Base-by-base conservation (phyloP, 2,329 filamentous ascomycete species). In the Sarocladiaceae sp. region DNA sequence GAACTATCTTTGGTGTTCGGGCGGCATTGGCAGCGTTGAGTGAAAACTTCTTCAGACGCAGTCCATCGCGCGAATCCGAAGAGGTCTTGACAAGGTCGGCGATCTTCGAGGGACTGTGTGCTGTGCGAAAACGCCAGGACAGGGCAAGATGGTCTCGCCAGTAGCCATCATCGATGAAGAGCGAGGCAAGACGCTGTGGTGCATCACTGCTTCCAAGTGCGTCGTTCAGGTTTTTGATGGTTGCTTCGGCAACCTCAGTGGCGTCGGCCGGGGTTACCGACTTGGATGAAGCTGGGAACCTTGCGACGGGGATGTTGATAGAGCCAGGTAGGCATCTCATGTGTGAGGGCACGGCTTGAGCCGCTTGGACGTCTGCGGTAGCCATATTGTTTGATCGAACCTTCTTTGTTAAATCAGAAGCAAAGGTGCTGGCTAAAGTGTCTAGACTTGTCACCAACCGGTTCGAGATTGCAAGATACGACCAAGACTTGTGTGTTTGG, bases 91-190 rank as follows among this genome's bases (percentile, higher is more conserved):
- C 58, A 49, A 76, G 77, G 0, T 61, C 55, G 1, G 56, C 57
- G 33, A 82, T 72, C 23, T 66, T 64, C 0, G 61, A 57, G 0
- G 69, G 64, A 15, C 22, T 44, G 40, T 44, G 40, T 3, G 40
- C 18, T 3, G 74, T 77, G 51, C 69, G 75, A 35, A 76, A 71
- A 52, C 76, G 73, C 77, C 76, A 82, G 1, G 75, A 70, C 2
- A 81, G 61, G 22, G 71, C 72, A 1, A 82, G 67, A 50, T 79
- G 75, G 59, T 82, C 78, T 12, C 78, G 71, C 78, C 78, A 81
- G 64, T 73, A 79, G 0, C 73, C 54, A 17, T 54, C 56, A 7
- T 44, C 22, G 13, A 20, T 23, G 40, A 44, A 44, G 22, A 44
- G 40, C 8, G 40, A 3, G 17, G 40, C 40, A 6, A 44, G 40